Evolutionary conservation across 1,139 yeast species (phyloP).

Genomic region (Sugiyamaella xylanicola): DNA sequence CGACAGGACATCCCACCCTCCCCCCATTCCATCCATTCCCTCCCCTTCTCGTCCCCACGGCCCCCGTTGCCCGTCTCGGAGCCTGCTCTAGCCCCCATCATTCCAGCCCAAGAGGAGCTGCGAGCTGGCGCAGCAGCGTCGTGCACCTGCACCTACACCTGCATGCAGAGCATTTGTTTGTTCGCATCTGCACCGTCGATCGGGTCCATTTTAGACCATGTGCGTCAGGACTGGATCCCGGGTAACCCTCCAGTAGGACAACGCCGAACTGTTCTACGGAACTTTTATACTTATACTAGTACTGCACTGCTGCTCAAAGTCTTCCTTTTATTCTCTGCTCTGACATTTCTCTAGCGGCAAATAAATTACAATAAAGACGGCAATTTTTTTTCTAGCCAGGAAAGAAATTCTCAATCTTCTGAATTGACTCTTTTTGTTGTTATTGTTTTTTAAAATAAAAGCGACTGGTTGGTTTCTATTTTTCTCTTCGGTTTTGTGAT

Average conservation of each 20-base stretch:
- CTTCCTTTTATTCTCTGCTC: conserved; percentile 2
- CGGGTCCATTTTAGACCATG: not conserved
- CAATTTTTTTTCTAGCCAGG: not conserved
- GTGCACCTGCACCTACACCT: conserved; percentile 1
- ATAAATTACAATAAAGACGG: not conserved
- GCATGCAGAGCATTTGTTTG: not conserved
- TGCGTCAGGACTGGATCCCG: not conserved
- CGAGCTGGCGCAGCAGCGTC: not conserved
- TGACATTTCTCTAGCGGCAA: not conserved
- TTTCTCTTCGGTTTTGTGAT: not conserved
- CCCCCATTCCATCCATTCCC: not conserved
- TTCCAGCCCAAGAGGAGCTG: no score
- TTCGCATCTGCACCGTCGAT: not conserved
- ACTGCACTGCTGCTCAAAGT: conserved; percentile 1
- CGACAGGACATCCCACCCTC: not conserved
- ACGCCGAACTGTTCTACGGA: not conserved
- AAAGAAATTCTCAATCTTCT: not conserved
- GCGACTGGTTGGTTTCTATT: not conserved
- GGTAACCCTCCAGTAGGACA: conserved; percentile 2
- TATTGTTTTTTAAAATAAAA: not conserved
- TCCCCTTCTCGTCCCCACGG: not conserved
- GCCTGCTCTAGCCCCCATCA: no score
- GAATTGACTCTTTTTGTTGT: not conserved
- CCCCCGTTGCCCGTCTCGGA: no score
- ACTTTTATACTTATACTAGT: not conserved